Conservation (phyloP, 2,329 filamentous ascomycete genomes). For the Cercospora zeae-maydis region DNA sequence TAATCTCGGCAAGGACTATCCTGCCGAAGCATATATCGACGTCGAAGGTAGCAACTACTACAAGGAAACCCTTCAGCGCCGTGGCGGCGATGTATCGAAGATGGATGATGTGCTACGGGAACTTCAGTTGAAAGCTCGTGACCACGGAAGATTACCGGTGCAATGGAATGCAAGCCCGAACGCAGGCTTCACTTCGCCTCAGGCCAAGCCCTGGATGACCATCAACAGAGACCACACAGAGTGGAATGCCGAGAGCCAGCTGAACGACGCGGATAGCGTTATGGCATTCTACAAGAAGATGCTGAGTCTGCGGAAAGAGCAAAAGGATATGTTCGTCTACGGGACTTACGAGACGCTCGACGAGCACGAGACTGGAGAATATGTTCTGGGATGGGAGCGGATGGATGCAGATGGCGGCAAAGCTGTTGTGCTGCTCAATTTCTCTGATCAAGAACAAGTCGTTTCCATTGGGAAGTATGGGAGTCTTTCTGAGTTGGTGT, state of each 20-base stretch:
- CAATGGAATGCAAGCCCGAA: slow-evolving; percentile 57
- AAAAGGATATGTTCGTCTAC: slow-evolving; percentile 24
- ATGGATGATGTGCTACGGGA: slow-evolving; percentile 16
- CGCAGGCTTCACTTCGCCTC: slow-evolving; percentile 56
- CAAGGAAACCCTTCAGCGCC: slow-evolving; percentile 38
- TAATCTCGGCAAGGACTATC: slow-evolving; percentile 44
- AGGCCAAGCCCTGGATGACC: slow-evolving; percentile 18
- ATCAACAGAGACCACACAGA: slow-evolving; percentile 17
- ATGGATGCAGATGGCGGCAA: background rate
- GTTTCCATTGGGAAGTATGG: slow-evolving; percentile 16
- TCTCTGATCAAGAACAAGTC: slow-evolving; percentile 40
- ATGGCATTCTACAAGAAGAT: slow-evolving; percentile 56
- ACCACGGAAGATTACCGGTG: slow-evolving; percentile 61
- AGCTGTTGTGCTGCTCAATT: slow-evolving; percentile 36
- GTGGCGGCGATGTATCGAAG: background rate
- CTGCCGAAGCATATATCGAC: slow-evolving; percentile 48
- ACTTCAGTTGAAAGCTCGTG: slow-evolving; percentile 14
- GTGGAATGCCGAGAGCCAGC: slow-evolving; percentile 40
- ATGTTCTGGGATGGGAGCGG: slow-evolving; percentile 4
- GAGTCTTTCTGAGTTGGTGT: slow-evolving; percentile 10
- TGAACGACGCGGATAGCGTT: slow-evolving; percentile 47
- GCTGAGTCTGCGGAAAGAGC: slow-evolving; percentile 24
- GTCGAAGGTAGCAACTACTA: slow-evolving; percentile 56
- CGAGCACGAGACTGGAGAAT: slow-evolving; percentile 31
- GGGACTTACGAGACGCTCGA: slow-evolving; percentile 22